phyloP scores from a whole-genome alignment of 345 rosid species.

The Angophora floribunda region DNA sequence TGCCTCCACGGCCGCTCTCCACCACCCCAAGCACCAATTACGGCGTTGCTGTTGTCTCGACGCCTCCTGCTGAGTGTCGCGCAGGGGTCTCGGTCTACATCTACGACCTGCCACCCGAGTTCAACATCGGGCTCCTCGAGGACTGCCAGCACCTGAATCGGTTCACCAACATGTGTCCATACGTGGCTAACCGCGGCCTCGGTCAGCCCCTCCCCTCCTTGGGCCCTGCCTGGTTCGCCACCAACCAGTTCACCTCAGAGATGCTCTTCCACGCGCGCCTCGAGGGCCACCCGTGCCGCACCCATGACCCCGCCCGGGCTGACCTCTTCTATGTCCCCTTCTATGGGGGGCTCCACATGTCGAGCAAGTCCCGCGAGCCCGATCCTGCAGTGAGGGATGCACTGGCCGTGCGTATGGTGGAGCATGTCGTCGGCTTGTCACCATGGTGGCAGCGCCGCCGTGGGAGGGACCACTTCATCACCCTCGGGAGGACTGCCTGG shows the following conservation, averaged over 20 bases:
- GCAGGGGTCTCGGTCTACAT: constrained; percentile 6
- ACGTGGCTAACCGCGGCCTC: constrained; percentile 40
- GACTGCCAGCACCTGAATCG: constrained; percentile 34
- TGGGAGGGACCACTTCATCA: constrained; percentile 46
- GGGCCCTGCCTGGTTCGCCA: constrained; percentile 34
- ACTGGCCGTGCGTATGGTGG: constrained; percentile 22
- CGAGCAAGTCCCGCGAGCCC: constrained; percentile 30
- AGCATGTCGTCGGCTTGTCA: constrained; percentile 10
- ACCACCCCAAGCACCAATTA: not conserved
- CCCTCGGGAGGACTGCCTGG: constrained; percentile 54
- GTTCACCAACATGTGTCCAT: constrained; percentile 50
- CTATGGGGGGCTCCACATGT: constrained; percentile 52
- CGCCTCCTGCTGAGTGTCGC: constrained; percentile 1
- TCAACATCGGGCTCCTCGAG: constrained; percentile 28
- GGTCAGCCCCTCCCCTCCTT: constrained; percentile 15
- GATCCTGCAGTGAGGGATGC: constrained; percentile 31
- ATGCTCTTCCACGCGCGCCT: constrained; percentile 52
- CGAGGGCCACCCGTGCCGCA: constrained; percentile 45
- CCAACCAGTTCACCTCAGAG: constrained; percentile 53
- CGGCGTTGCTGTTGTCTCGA: not conserved
- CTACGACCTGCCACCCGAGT: constrained; percentile 33
- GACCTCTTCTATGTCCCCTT: constrained; percentile 43
- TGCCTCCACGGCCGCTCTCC: not conserved
- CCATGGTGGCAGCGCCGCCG: constrained; percentile 19
- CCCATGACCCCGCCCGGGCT: constrained; percentile 28